These are phyloP conservation scores for Phytophthora tubulina DNA, from an alignment of 352 stramenopile species.

Conservation along the genomic window DNA sequence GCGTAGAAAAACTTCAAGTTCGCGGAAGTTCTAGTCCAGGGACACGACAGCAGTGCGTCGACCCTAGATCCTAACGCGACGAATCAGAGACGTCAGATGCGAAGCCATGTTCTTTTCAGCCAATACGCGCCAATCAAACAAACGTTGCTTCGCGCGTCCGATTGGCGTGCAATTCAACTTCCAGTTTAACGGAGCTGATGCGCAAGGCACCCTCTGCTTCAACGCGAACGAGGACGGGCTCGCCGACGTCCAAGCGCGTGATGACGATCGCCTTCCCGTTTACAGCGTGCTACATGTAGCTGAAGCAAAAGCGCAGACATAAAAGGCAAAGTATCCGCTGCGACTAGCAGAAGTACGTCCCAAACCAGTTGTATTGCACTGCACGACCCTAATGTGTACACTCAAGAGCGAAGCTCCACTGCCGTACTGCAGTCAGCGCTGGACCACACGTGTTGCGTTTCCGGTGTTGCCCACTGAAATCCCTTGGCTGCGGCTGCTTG, in stretches of 20 bases:
- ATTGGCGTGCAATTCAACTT: constrained; percentile 6
- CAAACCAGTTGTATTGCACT: constrained; percentile 21
- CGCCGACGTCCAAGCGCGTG: constrained; percentile 20
- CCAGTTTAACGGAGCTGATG: constrained; percentile 28
- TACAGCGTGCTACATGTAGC: neutral
- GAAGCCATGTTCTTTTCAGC: constrained; percentile 18
- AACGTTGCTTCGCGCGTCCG: neutral
- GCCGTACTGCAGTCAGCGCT: neutral
- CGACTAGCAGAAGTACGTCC: constrained; percentile 3
- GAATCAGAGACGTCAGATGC: constrained; percentile 9
- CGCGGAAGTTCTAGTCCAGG: constrained; percentile 28
- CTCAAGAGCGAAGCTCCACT: constrained; percentile 1
- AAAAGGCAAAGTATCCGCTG: neutral
- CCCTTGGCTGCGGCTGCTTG: neutral
- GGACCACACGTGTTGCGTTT: constrained; percentile 18
- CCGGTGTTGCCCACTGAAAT: constrained; percentile 27
- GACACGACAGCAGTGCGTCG: constrained; percentile 21
- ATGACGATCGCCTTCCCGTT: constrained; percentile 46
- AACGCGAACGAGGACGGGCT: constrained; percentile 4
- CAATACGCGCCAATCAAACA: constrained; percentile 3
- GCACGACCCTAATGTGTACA: neutral
- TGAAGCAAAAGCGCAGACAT: neutral
- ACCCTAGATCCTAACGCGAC: constrained; percentile 7
- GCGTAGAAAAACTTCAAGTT: constrained; percentile 10
- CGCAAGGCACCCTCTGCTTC: constrained; percentile 19